Percentiles rank a stretch among this genome's conserved stretches.
These are phyloP conservation scores for Penicillium crustosum DNA, from an alignment of 2,329 filamentous ascomycete species.

Conservation along the genomic window DNA sequence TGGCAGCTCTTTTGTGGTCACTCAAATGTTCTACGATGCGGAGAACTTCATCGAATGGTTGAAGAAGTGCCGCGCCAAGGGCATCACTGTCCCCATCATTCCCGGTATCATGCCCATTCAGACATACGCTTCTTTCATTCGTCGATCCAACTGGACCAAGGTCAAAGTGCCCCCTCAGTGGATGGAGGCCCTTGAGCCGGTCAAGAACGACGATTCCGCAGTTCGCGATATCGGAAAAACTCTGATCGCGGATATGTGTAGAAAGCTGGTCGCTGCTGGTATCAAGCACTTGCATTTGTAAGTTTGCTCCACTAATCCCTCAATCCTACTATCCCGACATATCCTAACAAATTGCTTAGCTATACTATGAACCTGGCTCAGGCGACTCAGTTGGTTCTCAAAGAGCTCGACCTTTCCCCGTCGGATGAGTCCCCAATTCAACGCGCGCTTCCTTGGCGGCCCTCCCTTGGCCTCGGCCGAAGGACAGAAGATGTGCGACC, in stretches of 20 bases:
- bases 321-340: background rate
- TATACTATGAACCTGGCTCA: slow-evolving; percentile 99
- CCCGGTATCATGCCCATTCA: slow-evolving; percentile 92
- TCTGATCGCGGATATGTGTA: slow-evolving; percentile 86
- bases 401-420: slow-evolving; percentile 81
- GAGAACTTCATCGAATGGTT: slow-evolving; percentile 95
- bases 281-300: slow-evolving; percentile 88
- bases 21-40: slow-evolving; percentile 99
- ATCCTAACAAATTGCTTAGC: slow-evolving; percentile 33
- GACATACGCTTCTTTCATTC: slow-evolving; percentile 88
- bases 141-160: slow-evolving; percentile 88
- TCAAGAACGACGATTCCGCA: slow-evolving; percentile 94
- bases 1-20: slow-evolving; percentile 90
- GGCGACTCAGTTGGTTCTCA: slow-evolving; percentile 88
- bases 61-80: slow-evolving; percentile 76
- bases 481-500: slow-evolving; percentile 93
- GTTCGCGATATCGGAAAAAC: slow-evolving; percentile 87
- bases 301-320: slow-evolving; percentile 26
- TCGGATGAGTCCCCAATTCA: slow-evolving; percentile 74
- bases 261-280: slow-evolving; percentile 76
- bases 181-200: slow-evolving; percentile 78
- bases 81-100: slow-evolving; percentile 79
- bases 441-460: slow-evolving; percentile 93
- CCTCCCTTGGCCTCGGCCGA: slow-evolving; percentile 84
- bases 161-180: slow-evolving; percentile 78